Evolutionary conservation across 1,284 basidiomycete genomes (phyloP), one percentile per base, ranked within the genome.

Genomic region (Trametes sp.): DNA sequence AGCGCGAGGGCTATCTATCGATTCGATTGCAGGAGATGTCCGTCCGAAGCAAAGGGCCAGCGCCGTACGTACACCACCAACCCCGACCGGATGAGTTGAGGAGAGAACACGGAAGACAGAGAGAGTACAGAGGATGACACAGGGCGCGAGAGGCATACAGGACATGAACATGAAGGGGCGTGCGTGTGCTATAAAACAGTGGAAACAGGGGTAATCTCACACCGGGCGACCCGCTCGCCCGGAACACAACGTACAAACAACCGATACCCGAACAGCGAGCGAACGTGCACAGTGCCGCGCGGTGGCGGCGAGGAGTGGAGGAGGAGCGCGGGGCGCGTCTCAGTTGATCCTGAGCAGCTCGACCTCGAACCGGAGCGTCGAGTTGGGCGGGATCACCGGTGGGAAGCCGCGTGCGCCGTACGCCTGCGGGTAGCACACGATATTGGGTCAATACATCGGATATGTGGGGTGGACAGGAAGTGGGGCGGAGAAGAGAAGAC

Each of bases 341-440:
- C 72, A 82, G 73, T 87, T 86, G 80, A 94, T 93, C 76, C 83
- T 82, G 62, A 94, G 64, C 61, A 95, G 81, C 80, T 95, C 92
- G 63, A 95, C 90, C 77, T 93, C 90, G 72, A 95, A 95, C 65
- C 80, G 84, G 75, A 96, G 84, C 38, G 86, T 89, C 28, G 92
- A 77, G 74, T 93, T 88, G 70, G 89, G 75, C 23, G 94, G 94
- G 74, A 95, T 95, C 66, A 92, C 84, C 33, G 92, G 92, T 44
- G 90, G 90, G 80, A 93, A 94, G 31, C 91, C 90, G 41, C 85
- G 82, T 33, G 78, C 49, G 36, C 90, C 91, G 68, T 93, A 93
- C 52, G 81, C 89, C 90, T 92, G 66, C 35, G 54, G 23, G 51
- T 38, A 13, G 41, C 16, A 21, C 48, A 31, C 48, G 41, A 26